phyloP scores from a whole-genome alignment of 2,329 filamentous ascomycete genomes.

The Alternaria solani region DNA sequence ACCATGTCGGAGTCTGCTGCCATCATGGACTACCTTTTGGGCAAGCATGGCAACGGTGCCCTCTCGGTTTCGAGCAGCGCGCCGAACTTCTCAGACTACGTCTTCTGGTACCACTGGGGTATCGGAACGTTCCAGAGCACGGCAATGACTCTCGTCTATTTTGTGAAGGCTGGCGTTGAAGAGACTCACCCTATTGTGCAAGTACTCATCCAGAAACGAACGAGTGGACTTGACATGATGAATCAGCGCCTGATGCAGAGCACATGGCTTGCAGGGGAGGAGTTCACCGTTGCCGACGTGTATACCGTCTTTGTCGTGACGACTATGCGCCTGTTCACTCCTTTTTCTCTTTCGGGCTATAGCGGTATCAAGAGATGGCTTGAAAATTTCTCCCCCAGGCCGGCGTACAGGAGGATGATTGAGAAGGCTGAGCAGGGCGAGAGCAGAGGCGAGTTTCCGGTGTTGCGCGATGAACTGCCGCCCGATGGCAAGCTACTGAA shows the following conservation, averaged over 20 bases:
- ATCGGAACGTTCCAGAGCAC: constrained; percentile 51
- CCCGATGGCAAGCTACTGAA: background rate
- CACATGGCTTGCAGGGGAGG: constrained; percentile 65
- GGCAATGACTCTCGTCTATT: constrained; percentile 39
- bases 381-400: background rate
- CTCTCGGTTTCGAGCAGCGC: constrained; percentile 48
- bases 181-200: background rate
- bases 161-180: constrained; percentile 18
- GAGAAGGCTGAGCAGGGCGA: background rate
- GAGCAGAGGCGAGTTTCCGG: background rate
- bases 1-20: constrained; percentile 63
- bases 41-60: constrained; percentile 55
- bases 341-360: background rate
- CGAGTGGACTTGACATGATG: background rate
- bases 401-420: background rate
- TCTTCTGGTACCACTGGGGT: constrained; percentile 69
- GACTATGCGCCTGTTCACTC: constrained; percentile 59
- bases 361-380: background rate
- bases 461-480: background rate
- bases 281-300: constrained; percentile 70
- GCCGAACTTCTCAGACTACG: constrained; percentile 61
- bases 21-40: constrained; percentile 67
- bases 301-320: constrained; percentile 69
- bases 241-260: constrained; percentile 53
- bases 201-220: background rate